Evolutionary conservation across 2,329 filamentous ascomycete species (phyloP).

Genomic region (Fusarium continuum): DNA sequence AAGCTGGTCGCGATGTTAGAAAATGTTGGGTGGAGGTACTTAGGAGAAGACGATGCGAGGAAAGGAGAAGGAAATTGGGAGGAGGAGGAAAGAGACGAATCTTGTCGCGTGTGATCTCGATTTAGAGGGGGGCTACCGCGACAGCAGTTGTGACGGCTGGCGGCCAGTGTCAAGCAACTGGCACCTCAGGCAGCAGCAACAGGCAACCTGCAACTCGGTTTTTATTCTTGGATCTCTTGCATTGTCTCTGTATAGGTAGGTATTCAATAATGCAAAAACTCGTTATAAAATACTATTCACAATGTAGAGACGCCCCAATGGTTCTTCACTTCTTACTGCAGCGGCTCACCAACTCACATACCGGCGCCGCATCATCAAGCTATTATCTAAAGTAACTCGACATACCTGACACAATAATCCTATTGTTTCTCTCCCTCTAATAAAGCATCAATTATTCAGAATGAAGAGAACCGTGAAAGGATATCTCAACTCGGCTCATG

Average conservation of each 20-base stretch:
- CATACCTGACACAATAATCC: neutral
- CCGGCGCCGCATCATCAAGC: neutral
- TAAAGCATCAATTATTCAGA: neutral
- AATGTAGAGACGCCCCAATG: too few relatives aligned
- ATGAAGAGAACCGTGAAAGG: neutral
- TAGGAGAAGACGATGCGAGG: slow-evolving; percentile 1
- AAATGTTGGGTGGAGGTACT: slow-evolving; percentile 6
- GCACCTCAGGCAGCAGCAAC: slow-evolving; percentile 22
- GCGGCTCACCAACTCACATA: neutral
- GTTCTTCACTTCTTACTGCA: neutral
- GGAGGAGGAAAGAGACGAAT: slow-evolving; percentile 6
- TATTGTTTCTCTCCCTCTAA: neutral
- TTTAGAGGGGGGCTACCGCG: neutral
- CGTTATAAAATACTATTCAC: too few relatives aligned
- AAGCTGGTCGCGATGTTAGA: slow-evolving; percentile 15
- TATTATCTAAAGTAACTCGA: neutral
- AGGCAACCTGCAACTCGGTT: neutral
- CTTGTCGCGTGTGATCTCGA: slow-evolving; percentile 4
- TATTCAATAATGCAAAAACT: neutral
- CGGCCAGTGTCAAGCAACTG: slow-evolving; percentile 27
- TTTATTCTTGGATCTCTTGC: neutral
- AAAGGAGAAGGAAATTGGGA: slow-evolving; percentile 3
- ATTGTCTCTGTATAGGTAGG: neutral
- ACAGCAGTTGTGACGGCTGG: slow-evolving; percentile 14
- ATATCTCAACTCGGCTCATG: neutral